Percentiles rank a stretch among this genome's conserved stretches.
Evolutionary conservation across 805 yeast genomes (phyloP).

Genomic region (Brettanomyces sp.): DNA sequence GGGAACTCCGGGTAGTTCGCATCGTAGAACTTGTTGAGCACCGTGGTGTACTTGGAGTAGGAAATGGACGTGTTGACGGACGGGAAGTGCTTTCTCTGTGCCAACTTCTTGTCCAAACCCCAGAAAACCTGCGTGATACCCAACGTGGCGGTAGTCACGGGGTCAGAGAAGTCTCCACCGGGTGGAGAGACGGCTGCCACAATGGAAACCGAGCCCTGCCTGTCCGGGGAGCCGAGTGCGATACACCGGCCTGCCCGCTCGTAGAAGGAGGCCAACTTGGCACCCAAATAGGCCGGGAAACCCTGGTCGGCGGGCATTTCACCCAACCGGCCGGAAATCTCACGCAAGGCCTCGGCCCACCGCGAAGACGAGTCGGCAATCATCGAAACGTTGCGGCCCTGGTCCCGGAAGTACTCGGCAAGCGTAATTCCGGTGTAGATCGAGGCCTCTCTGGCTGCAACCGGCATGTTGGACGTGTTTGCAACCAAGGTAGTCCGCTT

Average conservation of each 20-base stretch:
- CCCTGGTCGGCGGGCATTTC: slow-evolving; percentile 99
- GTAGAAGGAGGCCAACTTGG: slow-evolving; percentile 96
- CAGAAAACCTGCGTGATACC: slow-evolving; percentile 99
- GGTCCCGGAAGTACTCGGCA: slow-evolving; percentile 99
- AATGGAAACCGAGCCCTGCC: slow-evolving; percentile 97
- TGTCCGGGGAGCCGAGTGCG: slow-evolving; percentile 92
- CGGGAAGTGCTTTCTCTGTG: slow-evolving; percentile 99
- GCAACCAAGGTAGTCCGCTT: slow-evolving; percentile 99
- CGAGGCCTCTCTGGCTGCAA: slow-evolving; percentile 99
- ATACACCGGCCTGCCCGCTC: slow-evolving; percentile 98
- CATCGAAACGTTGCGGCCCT: slow-evolving; percentile 98
- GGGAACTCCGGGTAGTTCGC: slow-evolving; percentile 87
- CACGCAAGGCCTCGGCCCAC: slow-evolving; percentile 99
- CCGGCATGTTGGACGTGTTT: slow-evolving; percentile 99
- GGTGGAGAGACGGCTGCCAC: slow-evolving; percentile 99
- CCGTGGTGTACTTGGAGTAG: slow-evolving; percentile 90
- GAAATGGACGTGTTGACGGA: slow-evolving; percentile 94
- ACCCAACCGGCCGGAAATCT: slow-evolving; percentile 99
- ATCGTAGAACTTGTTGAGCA: slow-evolving; percentile 79
- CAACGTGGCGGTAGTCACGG: slow-evolving; percentile 95
- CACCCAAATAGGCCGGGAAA: slow-evolving; percentile 99
- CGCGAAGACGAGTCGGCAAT: slow-evolving; percentile 99
- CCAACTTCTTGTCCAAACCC: slow-evolving; percentile 98
- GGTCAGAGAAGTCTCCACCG: slow-evolving; percentile 99
- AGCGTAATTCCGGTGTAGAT: slow-evolving; percentile 97